These are phyloP conservation scores for Sungouiozyma ichnusensis DNA, from an alignment of 805 yeast genomes.

Conservation along the genomic window DNA sequence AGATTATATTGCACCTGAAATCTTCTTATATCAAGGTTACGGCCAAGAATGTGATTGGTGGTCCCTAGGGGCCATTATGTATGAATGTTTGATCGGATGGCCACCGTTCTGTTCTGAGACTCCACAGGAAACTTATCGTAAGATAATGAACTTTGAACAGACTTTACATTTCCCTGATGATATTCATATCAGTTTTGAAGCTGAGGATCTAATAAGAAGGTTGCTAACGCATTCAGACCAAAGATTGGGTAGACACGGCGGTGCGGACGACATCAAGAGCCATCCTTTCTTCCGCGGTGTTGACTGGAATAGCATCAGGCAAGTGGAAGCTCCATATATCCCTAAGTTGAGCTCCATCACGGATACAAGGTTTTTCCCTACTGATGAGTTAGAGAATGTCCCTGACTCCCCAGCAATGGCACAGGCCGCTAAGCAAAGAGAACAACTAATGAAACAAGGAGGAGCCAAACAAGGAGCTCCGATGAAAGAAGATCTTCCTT, in stretches of 20 bases:
- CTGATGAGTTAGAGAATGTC: constrained; percentile 89
- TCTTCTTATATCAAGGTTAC: constrained; percentile 84
- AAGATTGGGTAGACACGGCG: constrained; percentile 80
- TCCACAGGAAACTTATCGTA: constrained; percentile 86
- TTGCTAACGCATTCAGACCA: constrained; percentile 69
- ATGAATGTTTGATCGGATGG: constrained; percentile 93
- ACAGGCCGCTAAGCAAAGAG: constrained; percentile 58
- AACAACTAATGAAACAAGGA: constrained; percentile 37
- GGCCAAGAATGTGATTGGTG: constrained; percentile 98
- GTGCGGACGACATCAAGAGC: constrained; percentile 80
- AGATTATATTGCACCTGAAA: constrained; percentile 92
- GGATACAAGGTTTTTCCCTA: constrained; percentile 96
- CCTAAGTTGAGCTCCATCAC: constrained; percentile 87
- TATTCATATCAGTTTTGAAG: constrained; percentile 77
- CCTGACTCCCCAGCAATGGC: constrained; percentile 78
- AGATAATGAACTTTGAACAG: constrained; percentile 86
- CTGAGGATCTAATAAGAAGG: constrained; percentile 74
- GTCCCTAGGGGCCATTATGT: constrained; percentile 95
- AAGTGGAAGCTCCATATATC: constrained; percentile 86
- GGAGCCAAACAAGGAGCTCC: constrained; percentile 31
- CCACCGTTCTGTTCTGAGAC: constrained; percentile 95
- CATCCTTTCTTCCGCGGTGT: constrained; percentile 96
- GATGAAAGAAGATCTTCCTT: constrained; percentile 76
- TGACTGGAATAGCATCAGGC: constrained; percentile 82
- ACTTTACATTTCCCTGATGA: constrained; percentile 84